These are phyloP conservation scores for Citrus unshiu DNA, from an alignment of 345 rosid genomes.

Conservation along the genomic window DNA sequence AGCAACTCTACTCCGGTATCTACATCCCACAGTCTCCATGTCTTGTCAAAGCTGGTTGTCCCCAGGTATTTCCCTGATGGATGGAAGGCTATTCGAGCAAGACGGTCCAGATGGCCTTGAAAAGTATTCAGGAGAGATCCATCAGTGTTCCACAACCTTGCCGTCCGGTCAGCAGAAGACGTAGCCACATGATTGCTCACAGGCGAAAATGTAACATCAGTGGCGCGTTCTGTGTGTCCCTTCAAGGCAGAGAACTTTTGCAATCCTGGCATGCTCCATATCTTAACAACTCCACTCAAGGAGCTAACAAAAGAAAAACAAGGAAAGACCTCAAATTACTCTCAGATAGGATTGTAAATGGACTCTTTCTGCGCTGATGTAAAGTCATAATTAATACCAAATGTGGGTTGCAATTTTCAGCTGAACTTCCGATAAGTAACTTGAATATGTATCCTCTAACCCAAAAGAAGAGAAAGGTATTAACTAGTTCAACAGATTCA, in stretches of 20 bases:
- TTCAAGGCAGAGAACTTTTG: conserved; percentile 54
- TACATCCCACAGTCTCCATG: conserved; percentile 96
- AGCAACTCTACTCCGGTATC: conserved; percentile 82
- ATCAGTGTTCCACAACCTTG: conserved; percentile 82
- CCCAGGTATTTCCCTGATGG: conserved; percentile 92
- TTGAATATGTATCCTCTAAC: not conserved
- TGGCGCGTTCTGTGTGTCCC: conserved; percentile 88
- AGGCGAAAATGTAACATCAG: conserved; percentile 90
- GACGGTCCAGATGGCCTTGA: conserved; percentile 90
- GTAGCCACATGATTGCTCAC: conserved; percentile 69
- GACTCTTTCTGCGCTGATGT: not conserved
- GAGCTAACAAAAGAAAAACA: conserved; percentile 41
- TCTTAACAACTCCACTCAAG: conserved; percentile 78
- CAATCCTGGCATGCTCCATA: conserved; percentile 85
- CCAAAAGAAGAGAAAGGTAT: not conserved
- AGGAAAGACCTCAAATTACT: conserved; percentile 15
- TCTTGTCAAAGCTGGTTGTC: conserved; percentile 93
- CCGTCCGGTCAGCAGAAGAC: conserved; percentile 97
- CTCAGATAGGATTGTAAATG: not conserved
- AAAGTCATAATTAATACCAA: not conserved
- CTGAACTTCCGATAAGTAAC: not conserved
- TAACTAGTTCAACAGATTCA: not conserved
- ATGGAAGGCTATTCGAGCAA: conserved; percentile 90
- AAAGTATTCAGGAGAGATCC: conserved; percentile 73
- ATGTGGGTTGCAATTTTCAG: not conserved